Conservation (phyloP, 164 flowering plant species). For the Litsea cubeba region DNA sequence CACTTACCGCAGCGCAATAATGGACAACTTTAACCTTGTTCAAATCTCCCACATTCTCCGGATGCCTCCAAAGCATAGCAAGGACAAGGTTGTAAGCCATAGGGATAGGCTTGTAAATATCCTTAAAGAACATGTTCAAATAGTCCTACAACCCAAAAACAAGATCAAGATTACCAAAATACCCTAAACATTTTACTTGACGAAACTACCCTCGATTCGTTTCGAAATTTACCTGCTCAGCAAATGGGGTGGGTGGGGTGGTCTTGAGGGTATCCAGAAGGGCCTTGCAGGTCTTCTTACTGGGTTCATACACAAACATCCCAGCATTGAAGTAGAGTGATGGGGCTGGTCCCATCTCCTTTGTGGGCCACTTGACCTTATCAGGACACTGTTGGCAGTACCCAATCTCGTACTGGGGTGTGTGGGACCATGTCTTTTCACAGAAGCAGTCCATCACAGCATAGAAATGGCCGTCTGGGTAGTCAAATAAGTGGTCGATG, state of each 20-base stretch:
- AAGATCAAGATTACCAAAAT: not conserved
- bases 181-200: not conserved
- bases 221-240: conserved; percentile 58
- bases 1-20: conserved; percentile 55
- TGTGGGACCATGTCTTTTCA: conserved; percentile 60
- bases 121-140: conserved; percentile 55
- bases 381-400: conserved; percentile 78
- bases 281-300: conserved; percentile 34
- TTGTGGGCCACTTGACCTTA: conserved; percentile 47
- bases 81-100: conserved; percentile 41
- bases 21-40: conserved; percentile 52
- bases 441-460: conserved; percentile 81
- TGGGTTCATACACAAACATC: conserved; percentile 64
- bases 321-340: conserved; percentile 76
- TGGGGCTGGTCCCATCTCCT: conserved; percentile 43
- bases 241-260: conserved; percentile 57
- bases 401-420: conserved; percentile 65
- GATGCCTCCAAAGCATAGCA: conserved; percentile 64
- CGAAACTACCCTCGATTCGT: not conserved
- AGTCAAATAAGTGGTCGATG: conserved; percentile 71
- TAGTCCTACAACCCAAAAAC: conserved; percentile 42
- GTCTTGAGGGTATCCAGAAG: conserved; percentile 38
- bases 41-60: conserved; percentile 34
- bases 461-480: conserved; percentile 46
- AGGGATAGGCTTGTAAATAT: conserved; percentile 51